Evolutionary conservation across 108 stramenopile species (phyloP), one percentile per base, ranked within the genome.

Genomic region (Mediolabrus comicus): DNA sequence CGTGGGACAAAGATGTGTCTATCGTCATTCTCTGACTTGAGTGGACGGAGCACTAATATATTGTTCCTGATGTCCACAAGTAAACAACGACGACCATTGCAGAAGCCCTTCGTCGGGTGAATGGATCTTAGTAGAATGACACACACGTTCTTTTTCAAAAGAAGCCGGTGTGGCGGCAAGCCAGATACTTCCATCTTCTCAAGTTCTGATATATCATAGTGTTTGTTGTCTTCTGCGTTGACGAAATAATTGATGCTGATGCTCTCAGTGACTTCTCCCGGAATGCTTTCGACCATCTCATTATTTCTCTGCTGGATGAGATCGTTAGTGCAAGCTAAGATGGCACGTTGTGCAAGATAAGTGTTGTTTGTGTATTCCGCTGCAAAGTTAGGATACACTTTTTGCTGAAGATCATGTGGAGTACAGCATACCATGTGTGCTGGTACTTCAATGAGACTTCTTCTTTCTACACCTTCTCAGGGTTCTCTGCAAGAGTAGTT

Each of bases 291-390:
- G 7, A 62, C 19, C 60, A 62, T 62, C 13, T 71, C 49, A 34
- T 59, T 59, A 31, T 71, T 71, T 1, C 36, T 9, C 26, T 71
- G 53, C 11, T 71, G 70, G 3, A 71, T 71, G 31, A 53, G n/a
- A 28, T 71, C 59, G 41, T 62, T 61, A 19, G 70, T 71, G n/a
- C 9, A 38, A 25, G 70, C 51, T 59, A 71, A 53, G 14, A 71
- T 71, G 7, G 70, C 46, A 4, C 68, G 12, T 1, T 17, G 16
- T 3, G n/a, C 2, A 1, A 62, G 58, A 53, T 71, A 71, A 17
- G 34, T 16, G 46, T 46, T 13, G 24, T 71, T 31, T 2, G 3
- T 19, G 24, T 52, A 62, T 16, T 71, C 53, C 1, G 1, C 29
- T 13, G 13, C 4, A 38, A 71, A 71, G 26, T 71, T 28, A 38